Conservation (phyloP, 129 eudicot species). For the Cynara cardunculus region DNA sequence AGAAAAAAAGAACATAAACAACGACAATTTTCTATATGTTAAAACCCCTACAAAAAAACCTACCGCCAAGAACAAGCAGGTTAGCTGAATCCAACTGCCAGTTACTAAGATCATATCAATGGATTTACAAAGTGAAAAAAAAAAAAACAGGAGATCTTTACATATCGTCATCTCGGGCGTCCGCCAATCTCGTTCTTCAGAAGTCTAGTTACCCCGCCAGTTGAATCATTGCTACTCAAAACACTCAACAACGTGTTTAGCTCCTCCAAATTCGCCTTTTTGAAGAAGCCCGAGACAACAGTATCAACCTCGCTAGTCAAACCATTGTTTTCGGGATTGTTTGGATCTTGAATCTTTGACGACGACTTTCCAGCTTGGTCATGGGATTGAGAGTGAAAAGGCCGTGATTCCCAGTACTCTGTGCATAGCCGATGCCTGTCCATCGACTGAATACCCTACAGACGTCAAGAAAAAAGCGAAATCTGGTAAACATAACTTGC, state of each 20-base stretch:
- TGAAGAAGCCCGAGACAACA: constrained; percentile 47
- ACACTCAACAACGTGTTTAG: constrained; percentile 42
- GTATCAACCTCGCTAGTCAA: constrained; percentile 35
- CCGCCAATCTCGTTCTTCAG: constrained; percentile 61
- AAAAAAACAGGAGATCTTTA: constrained; percentile 14
- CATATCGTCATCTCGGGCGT: constrained; percentile 42
- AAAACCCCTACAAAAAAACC: constrained; percentile 20
- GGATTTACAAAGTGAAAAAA: constrained; percentile 39
- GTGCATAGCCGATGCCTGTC: constrained; percentile 50
- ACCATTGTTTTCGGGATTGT: constrained; percentile 19
- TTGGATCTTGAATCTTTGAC: constrained; percentile 11
- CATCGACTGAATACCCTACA: constrained; percentile 63
- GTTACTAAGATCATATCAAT: constrained; percentile 24
- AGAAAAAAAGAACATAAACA: neutral
- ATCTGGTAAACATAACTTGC: neutral
- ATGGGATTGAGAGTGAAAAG: constrained; percentile 40
- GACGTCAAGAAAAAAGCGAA: neutral
- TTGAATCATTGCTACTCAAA: constrained; percentile 37
- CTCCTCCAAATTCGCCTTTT: constrained; percentile 79
- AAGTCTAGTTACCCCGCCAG: constrained; percentile 40
- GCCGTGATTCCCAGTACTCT: constrained; percentile 82
- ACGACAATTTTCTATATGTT: constrained; percentile 20
- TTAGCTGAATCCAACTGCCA: constrained; percentile 6
- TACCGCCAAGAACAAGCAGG: constrained; percentile 15
- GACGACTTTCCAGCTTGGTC: constrained; percentile 6